Evolutionary conservation across 768 basidiomycete species (phyloP).

Genomic region (Dioszegia hungarica): DNA sequence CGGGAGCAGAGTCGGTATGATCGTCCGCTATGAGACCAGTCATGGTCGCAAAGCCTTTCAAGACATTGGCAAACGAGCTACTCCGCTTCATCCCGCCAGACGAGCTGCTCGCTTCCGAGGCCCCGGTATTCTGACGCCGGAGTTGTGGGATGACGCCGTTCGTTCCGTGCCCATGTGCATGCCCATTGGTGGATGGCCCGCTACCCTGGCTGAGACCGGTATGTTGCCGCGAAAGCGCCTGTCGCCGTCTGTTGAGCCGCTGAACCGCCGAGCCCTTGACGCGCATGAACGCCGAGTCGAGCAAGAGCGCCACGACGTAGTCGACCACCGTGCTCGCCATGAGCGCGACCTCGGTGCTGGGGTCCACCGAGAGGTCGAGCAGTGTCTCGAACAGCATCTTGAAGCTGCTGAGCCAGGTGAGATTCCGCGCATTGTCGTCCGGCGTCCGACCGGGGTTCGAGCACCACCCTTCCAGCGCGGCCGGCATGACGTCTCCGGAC

Average conservation of each 20-base stretch:
- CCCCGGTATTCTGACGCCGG: conserved; percentile 31
- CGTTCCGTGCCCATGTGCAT: background rate
- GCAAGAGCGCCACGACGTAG: conserved; percentile 80
- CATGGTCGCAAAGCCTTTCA: conserved; percentile 42
- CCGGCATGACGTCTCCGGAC: conserved; percentile 57
- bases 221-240: conserved; percentile 2
- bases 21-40: conserved; percentile 29
- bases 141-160: conserved; percentile 20
- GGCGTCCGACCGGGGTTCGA: conserved; percentile 55
- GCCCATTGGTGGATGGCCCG: conserved; percentile 9
- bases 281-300: conserved; percentile 80
- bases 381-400: conserved; percentile 86
- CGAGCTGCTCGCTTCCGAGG: conserved; percentile 8
- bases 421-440: conserved; percentile 66
- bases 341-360: conserved; percentile 85
- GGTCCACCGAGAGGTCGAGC: conserved; percentile 84
- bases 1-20: background rate
- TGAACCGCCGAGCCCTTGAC: conserved; percentile 64
- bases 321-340: conserved; percentile 87
- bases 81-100: conserved; percentile 34
- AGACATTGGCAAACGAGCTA: conserved; percentile 39
- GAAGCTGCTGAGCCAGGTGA: conserved; percentile 81
- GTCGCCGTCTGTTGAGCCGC: conserved; percentile 10
- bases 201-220: conserved; percentile 13
- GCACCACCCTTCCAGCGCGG: conserved; percentile 74